Evolutionary conservation across 441 rosid genomes (phyloP).

Genomic region (Croton laevigatus): DNA sequence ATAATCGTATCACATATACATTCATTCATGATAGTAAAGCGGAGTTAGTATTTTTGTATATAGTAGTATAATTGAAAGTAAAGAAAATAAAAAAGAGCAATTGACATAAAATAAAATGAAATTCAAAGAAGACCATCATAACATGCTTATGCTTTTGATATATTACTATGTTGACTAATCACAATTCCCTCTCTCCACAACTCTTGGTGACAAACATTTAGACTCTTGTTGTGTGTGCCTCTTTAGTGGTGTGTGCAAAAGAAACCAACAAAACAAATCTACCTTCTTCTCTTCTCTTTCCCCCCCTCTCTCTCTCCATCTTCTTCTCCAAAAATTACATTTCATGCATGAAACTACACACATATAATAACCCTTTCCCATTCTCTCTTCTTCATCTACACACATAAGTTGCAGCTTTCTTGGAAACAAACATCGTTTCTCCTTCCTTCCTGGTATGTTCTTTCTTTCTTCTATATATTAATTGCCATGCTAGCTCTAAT

Average conservation of each 20-base stretch:
- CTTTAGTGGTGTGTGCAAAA: conserved; percentile 10
- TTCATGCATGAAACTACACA: conserved; percentile 23
- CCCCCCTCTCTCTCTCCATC: background rate
- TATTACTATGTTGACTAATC: conserved; percentile 43
- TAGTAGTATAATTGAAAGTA: too few species aligned
- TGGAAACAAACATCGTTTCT: background rate
- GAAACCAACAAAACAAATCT: conserved; percentile 17
- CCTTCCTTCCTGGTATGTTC: conserved; percentile 15
- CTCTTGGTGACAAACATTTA: background rate
- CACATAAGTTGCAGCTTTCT: background rate
- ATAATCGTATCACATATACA: too few species aligned
- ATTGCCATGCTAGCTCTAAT: too few species aligned
- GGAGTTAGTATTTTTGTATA: too few species aligned
- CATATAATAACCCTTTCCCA: too few species aligned
- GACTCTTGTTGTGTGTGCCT: conserved; percentile 9
- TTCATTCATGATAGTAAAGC: too few species aligned
- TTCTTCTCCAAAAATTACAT: background rate
- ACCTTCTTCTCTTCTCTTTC: background rate
- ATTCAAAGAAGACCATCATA: conserved; percentile 36
- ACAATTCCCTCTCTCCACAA: conserved; percentile 17
- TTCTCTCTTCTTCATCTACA: conserved; percentile 9
- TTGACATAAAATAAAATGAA: too few species aligned
- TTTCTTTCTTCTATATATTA: background rate
- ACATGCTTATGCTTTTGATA: conserved; percentile 31
- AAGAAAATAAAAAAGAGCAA: too few species aligned